Conservation (phyloP, 2,329 filamentous ascomycete species). For the Magnaporthiopsis rhizophila region DNA sequence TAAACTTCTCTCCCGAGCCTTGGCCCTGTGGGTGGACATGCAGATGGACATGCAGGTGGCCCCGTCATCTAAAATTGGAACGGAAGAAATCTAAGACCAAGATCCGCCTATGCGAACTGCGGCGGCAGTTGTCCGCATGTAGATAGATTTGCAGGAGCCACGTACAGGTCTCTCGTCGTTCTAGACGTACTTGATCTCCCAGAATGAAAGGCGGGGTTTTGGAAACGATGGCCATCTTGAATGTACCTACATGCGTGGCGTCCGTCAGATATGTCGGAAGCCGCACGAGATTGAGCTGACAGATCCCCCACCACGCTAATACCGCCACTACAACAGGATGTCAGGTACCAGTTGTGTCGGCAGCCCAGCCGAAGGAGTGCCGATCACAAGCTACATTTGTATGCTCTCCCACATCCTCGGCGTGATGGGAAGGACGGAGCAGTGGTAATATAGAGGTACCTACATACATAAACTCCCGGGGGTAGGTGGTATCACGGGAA, state of each 20-base stretch:
- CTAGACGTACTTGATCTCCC: too few relatives aligned
- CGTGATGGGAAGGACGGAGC: neutral
- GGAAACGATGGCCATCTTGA: too few relatives aligned
- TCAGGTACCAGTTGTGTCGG: neutral
- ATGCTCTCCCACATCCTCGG: neutral
- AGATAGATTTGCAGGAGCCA: neutral
- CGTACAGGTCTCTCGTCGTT: too few relatives aligned
- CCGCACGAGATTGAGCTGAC: too few relatives aligned
- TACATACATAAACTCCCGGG: neutral
- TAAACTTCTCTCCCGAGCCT: too few relatives aligned
- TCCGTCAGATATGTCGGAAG: too few relatives aligned
- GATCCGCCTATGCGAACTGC: neutral
- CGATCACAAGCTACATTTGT: neutral
- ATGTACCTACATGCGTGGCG: too few relatives aligned
- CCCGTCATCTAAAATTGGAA: neutral
- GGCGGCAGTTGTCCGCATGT: neutral
- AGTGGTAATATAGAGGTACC: neutral
- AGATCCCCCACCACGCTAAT: too few relatives aligned
- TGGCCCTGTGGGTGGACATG: neutral
- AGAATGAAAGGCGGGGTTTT: too few relatives aligned
- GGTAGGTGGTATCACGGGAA: neutral
- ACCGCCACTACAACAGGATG: too few relatives aligned
- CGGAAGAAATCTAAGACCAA: neutral
- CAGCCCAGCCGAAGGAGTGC: neutral
- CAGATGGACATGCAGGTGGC: neutral